Percentiles rank a stretch among this genome's conserved stretches.
These are phyloP conservation scores for Globisporangium megalacanthum DNA, from an alignment of 352 stramenopile species.

Conservation along the genomic window DNA sequence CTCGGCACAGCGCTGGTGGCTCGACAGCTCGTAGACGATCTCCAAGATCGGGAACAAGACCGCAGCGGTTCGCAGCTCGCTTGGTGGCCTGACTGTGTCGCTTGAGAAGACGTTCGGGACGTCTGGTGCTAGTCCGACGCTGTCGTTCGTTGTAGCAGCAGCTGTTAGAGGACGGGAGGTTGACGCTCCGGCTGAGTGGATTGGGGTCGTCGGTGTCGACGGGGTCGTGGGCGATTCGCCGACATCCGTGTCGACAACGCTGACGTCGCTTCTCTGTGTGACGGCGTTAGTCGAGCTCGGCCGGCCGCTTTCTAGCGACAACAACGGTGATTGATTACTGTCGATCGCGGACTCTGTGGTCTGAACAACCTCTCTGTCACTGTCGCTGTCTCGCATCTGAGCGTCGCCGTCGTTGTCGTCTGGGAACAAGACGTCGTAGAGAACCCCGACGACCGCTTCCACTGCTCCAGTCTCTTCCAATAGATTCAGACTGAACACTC, in stretches of 20 bases:
- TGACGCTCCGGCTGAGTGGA: slow-evolving; percentile 4
- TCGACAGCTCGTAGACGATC: slow-evolving; percentile 61
- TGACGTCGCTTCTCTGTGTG: background rate
- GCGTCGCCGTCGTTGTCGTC: slow-evolving; percentile 49
- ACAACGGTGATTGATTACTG: background rate
- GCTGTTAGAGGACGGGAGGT: background rate
- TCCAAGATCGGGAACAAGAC: slow-evolving; percentile 61
- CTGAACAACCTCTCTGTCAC: background rate
- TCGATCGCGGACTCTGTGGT: background rate
- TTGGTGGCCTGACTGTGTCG: background rate
- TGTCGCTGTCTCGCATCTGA: background rate
- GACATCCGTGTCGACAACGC: slow-evolving; percentile 2
- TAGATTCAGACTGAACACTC: slow-evolving; percentile 60
- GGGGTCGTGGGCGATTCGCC: slow-evolving; percentile 7
- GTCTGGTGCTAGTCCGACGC: background rate
- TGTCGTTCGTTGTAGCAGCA: background rate
- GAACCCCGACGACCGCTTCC: slow-evolving; percentile 48
- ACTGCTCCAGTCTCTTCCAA: slow-evolving; percentile 60
- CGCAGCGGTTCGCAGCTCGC: slow-evolving; percentile 13
- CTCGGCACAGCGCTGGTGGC: slow-evolving; percentile 57
- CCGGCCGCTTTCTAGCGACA: too few species aligned
- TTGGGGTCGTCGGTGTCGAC: slow-evolving; percentile 6
- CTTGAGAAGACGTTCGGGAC: background rate
- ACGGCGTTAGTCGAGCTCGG: background rate
- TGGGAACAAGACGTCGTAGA: slow-evolving; percentile 61